These are phyloP conservation scores for Backusella tuberculispora DNA, from an alignment of 192 early-diverging fungal species.

Conservation along the genomic window DNA sequence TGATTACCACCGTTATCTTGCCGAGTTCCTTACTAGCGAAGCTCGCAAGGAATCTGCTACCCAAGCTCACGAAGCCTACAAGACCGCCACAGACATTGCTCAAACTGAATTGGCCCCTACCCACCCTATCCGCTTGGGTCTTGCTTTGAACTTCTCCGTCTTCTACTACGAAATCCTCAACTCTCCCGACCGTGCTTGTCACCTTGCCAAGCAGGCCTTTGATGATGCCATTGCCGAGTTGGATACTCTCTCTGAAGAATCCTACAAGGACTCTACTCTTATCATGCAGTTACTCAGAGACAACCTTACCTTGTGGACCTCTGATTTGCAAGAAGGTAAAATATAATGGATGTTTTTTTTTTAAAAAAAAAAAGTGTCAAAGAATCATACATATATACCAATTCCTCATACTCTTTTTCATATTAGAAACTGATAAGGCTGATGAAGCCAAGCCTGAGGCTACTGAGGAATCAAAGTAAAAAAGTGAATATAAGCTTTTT, in stretches of 20 bases:
- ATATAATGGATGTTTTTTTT: neutral
- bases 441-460: slow-evolving; percentile 27
- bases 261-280: slow-evolving; percentile 98
- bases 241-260: slow-evolving; percentile 97
- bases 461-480: slow-evolving; percentile 29
- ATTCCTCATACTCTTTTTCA: neutral
- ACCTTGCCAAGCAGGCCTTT: slow-evolving; percentile 95
- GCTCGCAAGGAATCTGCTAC: slow-evolving; percentile 82
- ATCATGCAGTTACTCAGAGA: slow-evolving; percentile 99
- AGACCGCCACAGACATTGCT: slow-evolving; percentile 94
- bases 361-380: too few relatives aligned
- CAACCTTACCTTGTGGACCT: slow-evolving; percentile 99
- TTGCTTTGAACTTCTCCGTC: slow-evolving; percentile 98
- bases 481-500: slow-evolving; percentile 19
- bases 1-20: slow-evolving; percentile 99
- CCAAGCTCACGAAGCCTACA: slow-evolving; percentile 91
- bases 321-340: slow-evolving; percentile 89
- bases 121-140: slow-evolving; percentile 97
- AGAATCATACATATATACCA: too few relatives aligned
- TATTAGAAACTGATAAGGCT: slow-evolving; percentile 31
- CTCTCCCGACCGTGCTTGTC: slow-evolving; percentile 96
- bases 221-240: slow-evolving; percentile 99
- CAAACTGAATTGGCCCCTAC: slow-evolving; percentile 93
- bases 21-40: slow-evolving; percentile 93
- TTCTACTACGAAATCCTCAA: slow-evolving; percentile 99